Base-by-base conservation (phyloP, 177 flowering plant species). In the Vitis hybrid region DNA sequence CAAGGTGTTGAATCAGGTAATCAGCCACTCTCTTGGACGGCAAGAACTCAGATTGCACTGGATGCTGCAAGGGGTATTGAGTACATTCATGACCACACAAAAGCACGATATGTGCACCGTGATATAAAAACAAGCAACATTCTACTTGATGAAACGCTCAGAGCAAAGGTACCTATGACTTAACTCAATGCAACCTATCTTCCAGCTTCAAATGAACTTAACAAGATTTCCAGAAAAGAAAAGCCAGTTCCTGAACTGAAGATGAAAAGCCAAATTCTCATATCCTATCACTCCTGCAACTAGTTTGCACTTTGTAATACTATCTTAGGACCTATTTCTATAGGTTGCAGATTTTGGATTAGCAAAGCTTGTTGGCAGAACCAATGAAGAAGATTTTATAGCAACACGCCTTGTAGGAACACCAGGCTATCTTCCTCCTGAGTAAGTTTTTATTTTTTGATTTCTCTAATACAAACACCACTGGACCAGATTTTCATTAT, bases 281-380 rank as follows among this genome's bases (percentile, higher is more conserved):
- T 57, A 55, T 28, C 12, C 6, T 15, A 18, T 8, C 11, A 47
- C 19, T 17, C 18, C 20, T 17, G 55, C 59, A n/a, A 20, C 17
- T 12, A 5, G 20, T 47, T 60, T 7, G 2, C 28, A 4, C 15
- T n/a, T n/a, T 65, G 17, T 18, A 49, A 11, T 11, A 11, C 11
- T 8, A 44, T 6, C 12, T 12, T 59, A 17, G 0, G 17, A 22
- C 28, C 2, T 58, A 6, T 82, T 62, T 62, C 22, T 15, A 63
- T 63, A 89, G 95, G 95, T 90, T 70, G 91, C 96, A 74, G 96
- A 91, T 76, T 91, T 91, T 71, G 96, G 96, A 66, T 70, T 91
- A 70, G 96, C 85, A 44, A 91, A 87, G 82, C 91, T 89, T 63
- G 88, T 88, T 28, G 89, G 83, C 53, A 72, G 92, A 76, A 76